These are phyloP conservation scores for Solanum sejunctum DNA, from an alignment of 257 asterid genomes.

Conservation along the genomic window DNA sequence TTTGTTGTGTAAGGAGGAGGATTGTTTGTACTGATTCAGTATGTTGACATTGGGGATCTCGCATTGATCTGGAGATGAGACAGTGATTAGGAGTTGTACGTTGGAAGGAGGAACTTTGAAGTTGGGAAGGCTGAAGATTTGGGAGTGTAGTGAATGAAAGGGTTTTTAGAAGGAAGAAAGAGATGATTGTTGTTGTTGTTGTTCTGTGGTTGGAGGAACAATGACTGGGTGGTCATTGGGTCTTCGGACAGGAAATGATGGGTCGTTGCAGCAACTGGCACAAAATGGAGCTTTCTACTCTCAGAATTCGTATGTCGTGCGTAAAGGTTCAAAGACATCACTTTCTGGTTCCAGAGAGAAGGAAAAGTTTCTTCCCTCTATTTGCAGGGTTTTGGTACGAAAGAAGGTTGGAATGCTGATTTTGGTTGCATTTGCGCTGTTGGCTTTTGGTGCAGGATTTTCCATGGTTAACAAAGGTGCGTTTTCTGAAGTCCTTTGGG, in stretches of 20 bases:
- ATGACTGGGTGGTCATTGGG: slow-evolving; percentile 91
- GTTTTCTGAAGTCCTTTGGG: neutral
- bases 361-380: slow-evolving; percentile 34
- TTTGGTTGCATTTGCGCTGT: slow-evolving; percentile 40
- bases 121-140: neutral
- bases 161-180: slow-evolving; percentile 33
- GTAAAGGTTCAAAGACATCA: slow-evolving; percentile 54
- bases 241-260: slow-evolving; percentile 58
- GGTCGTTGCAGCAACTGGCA: slow-evolving; percentile 53
- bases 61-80: neutral
- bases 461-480: slow-evolving; percentile 58
- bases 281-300: slow-evolving; percentile 57
- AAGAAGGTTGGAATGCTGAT: slow-evolving; percentile 72
- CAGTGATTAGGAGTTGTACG: neutral
- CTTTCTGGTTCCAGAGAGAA: slow-evolving; percentile 53
- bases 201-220: slow-evolving; percentile 50
- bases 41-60: neutral
- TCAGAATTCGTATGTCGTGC: slow-evolving; percentile 27
- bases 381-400: slow-evolving; percentile 50
- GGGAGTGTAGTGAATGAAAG: slow-evolving; percentile 36
- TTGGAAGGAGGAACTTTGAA: neutral
- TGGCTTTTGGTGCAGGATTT: slow-evolving; percentile 56
- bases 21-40: neutral
- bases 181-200: slow-evolving; percentile 43
- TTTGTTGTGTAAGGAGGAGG: neutral